Evolutionary conservation across 257 asterid genomes (phyloP), one percentile per base, ranked within the genome.

Genomic region (Coffea eugenioides): DNA sequence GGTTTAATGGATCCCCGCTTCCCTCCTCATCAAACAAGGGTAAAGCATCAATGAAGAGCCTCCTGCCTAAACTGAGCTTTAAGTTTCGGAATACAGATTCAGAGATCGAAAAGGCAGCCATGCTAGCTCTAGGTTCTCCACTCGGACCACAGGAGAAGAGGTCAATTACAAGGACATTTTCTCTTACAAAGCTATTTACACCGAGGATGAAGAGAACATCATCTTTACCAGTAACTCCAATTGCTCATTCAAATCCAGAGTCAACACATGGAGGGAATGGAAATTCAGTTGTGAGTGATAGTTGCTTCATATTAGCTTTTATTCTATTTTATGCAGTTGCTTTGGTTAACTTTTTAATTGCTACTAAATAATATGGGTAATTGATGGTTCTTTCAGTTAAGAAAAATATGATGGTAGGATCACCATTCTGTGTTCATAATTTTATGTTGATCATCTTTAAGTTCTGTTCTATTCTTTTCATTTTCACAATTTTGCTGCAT

Each of bases 111-210:
- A 92, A 90, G 88, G 83, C 82, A 41, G 34, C 80, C 12, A 82
- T 75, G 64, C 65, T 62, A 20, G 92, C 87, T 81, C 51, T 91
- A 20, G 80, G 79, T 78, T 81, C 91, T 76, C 82, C 90, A 14
- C 27, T 77, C 14, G 83, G 69, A 43, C 48, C 84, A 8, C 90
- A 86, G 31, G 95, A 90, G 78, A 90, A 91, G 90, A 74, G 78
- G 11, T 80, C 94, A 34, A 87, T 91, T 4, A 77, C 95, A 13
- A 82, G 94, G 49, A 89, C 98, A n/a, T 91, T 97, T 94, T 94
- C 97, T 3, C 81, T 94, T 16, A 80, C 91, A 11, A 94, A 87
- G 46, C 83, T 92, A 39, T 94, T 94, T 68, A 92, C 97, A 10
- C 97, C 98, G 15, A 86, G 92, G 21, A 88, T 91, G 34, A 90